phyloP scores from a whole-genome alignment of 1,284 basidiomycete genomes.

The Ganoderma sinense region DNA sequence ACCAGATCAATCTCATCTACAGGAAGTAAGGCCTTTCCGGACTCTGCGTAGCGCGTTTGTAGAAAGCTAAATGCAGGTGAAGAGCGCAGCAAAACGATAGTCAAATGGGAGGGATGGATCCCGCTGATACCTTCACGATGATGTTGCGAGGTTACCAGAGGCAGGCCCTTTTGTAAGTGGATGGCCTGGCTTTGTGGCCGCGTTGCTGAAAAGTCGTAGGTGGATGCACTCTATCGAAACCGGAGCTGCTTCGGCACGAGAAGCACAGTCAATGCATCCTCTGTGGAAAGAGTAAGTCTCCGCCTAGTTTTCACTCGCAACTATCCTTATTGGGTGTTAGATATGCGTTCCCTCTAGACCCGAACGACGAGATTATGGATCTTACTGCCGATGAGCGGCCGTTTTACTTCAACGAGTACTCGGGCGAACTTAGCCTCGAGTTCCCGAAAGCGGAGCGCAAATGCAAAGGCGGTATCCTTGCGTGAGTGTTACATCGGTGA shows the following conservation, averaged over 20 bases:
- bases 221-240: constrained; percentile 95
- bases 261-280: constrained; percentile 86
- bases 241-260: constrained; percentile 73
- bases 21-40: constrained; percentile 60
- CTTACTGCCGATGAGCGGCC: constrained; percentile 71
- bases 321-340: constrained; percentile 45
- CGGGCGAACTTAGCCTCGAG: constrained; percentile 91
- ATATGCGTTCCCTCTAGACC: constrained; percentile 72
- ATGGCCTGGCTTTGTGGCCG: neutral
- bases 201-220: constrained; percentile 37
- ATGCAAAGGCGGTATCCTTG: constrained; percentile 88
- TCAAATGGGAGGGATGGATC: constrained; percentile 83
- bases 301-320: neutral
- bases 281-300: constrained; percentile 89
- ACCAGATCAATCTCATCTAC: constrained; percentile 84
- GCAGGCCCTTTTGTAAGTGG: constrained; percentile 80
- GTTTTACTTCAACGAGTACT: constrained; percentile 92
- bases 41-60: neutral
- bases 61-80: neutral
- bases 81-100: constrained; percentile 89
- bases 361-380: constrained; percentile 64
- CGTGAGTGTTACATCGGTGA: constrained; percentile 59
- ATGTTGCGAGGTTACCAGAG: constrained; percentile 92
- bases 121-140: constrained; percentile 82
- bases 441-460: constrained; percentile 87